phyloP scores from a whole-genome alignment of 768 basidiomycete genomes.

The Flagelloscypha sp. region DNA sequence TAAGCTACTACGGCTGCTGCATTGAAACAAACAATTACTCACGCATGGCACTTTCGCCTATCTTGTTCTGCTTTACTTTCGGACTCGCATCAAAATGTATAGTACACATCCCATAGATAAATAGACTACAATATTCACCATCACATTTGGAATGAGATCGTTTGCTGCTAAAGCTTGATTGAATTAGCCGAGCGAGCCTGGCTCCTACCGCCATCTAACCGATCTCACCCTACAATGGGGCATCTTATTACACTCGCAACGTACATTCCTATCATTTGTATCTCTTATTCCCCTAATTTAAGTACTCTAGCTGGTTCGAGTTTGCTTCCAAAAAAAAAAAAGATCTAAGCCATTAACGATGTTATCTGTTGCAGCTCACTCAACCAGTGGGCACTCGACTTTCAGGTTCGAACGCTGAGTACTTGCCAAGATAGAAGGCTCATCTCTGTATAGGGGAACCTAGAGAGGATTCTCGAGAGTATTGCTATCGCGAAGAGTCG shows the following conservation, averaged over 20 bases:
- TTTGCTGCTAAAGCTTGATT: no score
- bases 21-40: no score
- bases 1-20: constrained; percentile 21
- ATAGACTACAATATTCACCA: no score
- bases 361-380: constrained; percentile 52
- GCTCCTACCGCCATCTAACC: no score
- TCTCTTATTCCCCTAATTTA: constrained; percentile 17
- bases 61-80: no score
- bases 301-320: constrained; percentile 23
- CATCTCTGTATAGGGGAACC: constrained; percentile 63
- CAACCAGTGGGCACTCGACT: constrained; percentile 97
- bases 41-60: no score
- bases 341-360: constrained; percentile 1
- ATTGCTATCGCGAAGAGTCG: constrained; percentile 81
- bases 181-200: no score
- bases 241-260: constrained; percentile 86
- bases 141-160: no score
- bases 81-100: no score
- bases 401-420: constrained; percentile 47
- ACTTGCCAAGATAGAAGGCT: background rate
- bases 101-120: no score
- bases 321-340: background rate
- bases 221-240: constrained; percentile 46
- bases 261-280: constrained; percentile 33
- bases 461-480: constrained; percentile 82